Evolutionary conservation across 345 rosid genomes (phyloP).

Genomic region (Crucihimalaya himalaica): DNA sequence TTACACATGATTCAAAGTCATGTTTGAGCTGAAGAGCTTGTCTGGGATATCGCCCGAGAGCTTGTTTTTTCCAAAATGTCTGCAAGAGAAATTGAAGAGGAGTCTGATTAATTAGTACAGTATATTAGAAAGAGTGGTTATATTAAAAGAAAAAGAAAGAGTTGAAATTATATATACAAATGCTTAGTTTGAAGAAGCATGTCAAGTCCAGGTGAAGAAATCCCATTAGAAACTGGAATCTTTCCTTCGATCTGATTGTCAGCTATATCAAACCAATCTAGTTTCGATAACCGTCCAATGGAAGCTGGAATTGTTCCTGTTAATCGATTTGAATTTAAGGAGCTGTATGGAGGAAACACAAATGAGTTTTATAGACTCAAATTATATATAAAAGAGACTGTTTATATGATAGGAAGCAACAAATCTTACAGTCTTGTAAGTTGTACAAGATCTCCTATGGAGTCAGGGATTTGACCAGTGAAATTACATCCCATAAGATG

Average conservation of each 20-base stretch:
- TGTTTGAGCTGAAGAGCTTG: neutral
- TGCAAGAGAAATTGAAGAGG: neutral
- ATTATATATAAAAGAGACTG: neutral
- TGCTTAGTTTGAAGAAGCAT: neutral
- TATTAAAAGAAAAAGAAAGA: neutral
- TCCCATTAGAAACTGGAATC: neutral
- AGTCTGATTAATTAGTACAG: neutral
- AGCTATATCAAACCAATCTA: neutral
- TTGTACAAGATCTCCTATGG: neutral
- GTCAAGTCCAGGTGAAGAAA: slow-evolving; percentile 11
- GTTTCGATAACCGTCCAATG: neutral
- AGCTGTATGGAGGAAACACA: neutral
- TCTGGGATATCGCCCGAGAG: neutral
- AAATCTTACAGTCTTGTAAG: neutral
- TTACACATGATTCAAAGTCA: neutral
- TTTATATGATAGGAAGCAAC: neutral
- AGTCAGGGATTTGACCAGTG: slow-evolving; percentile 5
- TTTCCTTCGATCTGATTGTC: neutral
- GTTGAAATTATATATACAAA: neutral
- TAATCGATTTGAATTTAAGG: neutral
- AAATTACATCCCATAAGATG: neutral
- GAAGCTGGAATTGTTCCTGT: neutral
- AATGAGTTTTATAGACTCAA: neutral
- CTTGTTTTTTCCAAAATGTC: slow-evolving; percentile 11
- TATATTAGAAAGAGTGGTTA: neutral